phyloP scores from a whole-genome alignment of 257 asterid genomes.

The Linderniella brevidens region DNA sequence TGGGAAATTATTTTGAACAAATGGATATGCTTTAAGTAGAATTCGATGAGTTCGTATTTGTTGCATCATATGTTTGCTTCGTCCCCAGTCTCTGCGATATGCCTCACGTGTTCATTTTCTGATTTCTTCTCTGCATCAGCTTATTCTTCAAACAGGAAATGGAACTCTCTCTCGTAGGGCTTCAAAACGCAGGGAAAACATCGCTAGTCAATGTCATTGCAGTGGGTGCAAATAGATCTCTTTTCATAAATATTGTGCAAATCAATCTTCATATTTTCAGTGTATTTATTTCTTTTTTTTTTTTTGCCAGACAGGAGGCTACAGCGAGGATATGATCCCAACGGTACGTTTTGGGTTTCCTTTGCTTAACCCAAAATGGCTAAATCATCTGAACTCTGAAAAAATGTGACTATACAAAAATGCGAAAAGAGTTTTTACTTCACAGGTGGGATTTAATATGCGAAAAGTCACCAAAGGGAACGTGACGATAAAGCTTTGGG shows the following conservation, averaged over 20 bases:
- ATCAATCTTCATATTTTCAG: no score
- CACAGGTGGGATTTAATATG: slow-evolving; percentile 91
- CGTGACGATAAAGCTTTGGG: slow-evolving; percentile 92
- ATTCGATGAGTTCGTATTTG: no score
- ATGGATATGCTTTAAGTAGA: no score
- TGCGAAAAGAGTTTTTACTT: not conserved
- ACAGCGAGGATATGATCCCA: slow-evolving; percentile 90
- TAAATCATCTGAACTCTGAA: no score
- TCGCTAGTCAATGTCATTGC: slow-evolving; percentile 83
- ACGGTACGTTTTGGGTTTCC: slow-evolving; percentile 23
- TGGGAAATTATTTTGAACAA: no score
- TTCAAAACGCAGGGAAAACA: slow-evolving; percentile 87
- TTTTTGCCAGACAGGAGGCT: slow-evolving; percentile 70
- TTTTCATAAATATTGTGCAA: not conserved
- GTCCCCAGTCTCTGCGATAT: no score
- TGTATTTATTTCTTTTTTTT: not conserved
- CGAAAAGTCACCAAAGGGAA: slow-evolving; percentile 94
- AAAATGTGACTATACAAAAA: no score
- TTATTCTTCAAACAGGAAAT: slow-evolving; percentile 85
- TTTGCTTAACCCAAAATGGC: not conserved
- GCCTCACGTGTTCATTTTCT: not conserved
- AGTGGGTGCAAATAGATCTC: slow-evolving; percentile 23
- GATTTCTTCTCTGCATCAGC: not conserved
- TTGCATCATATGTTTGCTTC: no score
- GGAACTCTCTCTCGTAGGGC: slow-evolving; percentile 89